Conservation (phyloP, 257 asterid genomes). For the Solanum ossicruentum region DNA sequence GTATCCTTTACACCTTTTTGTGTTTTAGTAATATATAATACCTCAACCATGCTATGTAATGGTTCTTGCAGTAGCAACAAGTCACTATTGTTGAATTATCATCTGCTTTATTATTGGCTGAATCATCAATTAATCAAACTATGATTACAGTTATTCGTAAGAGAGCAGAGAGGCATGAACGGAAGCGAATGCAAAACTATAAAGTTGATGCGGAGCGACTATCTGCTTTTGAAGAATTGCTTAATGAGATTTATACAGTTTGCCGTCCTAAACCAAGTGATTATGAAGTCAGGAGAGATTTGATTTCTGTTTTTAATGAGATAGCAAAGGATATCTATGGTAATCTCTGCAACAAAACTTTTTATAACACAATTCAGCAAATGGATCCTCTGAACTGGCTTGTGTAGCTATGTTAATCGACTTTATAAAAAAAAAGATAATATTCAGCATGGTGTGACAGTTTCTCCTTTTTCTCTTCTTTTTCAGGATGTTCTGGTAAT, state of each 20-base stretch:
- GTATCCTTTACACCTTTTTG: neutral
- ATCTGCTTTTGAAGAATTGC: conserved; percentile 38
- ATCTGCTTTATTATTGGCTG: neutral
- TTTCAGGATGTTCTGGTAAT: conserved; percentile 39
- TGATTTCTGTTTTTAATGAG: conserved; percentile 60
- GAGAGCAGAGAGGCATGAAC: conserved; percentile 59
- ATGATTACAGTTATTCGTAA: conserved; percentile 48
- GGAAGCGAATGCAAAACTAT: conserved; percentile 37
- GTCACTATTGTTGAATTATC: neutral
- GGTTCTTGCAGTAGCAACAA: neutral
- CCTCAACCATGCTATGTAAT: neutral
- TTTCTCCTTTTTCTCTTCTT: neutral
- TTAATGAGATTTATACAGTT: conserved; percentile 37
- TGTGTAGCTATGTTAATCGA: neutral
- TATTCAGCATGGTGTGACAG: neutral
- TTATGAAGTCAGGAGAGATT: conserved; percentile 49
- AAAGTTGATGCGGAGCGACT: conserved; percentile 22
- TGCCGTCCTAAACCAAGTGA: conserved; percentile 58
- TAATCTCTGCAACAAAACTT: conserved; percentile 12
- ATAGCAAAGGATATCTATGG: conserved; percentile 77
- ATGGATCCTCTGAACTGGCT: neutral
- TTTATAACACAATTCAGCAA: neutral
- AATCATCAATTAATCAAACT: neutral
- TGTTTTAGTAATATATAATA: neutral
- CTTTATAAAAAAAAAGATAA: neutral